Conservation (phyloP, 78 protist species). For the Planoprotostelium fungivorum region DNA sequence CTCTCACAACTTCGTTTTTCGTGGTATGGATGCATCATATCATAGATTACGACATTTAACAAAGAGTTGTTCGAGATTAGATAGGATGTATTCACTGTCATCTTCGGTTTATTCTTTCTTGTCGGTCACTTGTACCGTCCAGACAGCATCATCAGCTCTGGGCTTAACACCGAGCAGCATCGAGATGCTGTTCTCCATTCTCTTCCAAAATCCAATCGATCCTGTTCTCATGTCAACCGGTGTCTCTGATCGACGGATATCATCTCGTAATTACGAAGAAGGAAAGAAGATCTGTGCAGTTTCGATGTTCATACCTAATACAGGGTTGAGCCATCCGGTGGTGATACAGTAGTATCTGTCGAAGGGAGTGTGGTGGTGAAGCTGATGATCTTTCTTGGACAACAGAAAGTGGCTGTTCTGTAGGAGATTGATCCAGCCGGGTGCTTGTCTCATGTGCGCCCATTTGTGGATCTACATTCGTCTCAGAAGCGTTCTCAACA, state of each 20-base stretch:
- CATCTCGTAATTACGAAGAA: background rate
- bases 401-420: conserved; percentile 50
- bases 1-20: no score
- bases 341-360: conserved; percentile 77
- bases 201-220: conserved; percentile 67
- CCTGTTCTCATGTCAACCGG: no score
- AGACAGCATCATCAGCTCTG: conserved; percentile 59
- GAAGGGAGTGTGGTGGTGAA: conserved; percentile 62
- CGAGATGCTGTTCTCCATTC: conserved; percentile 50
- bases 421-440: conserved; percentile 19
- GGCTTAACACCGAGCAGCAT: conserved; percentile 54
- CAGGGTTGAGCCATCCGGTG: conserved; percentile 77
- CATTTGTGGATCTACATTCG: conserved; percentile 52
- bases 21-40: no score
- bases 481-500: background rate
- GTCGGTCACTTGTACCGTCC: conserved; percentile 11
- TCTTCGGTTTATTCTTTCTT: background rate
- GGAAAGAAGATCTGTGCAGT: background rate
- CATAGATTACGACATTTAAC: no score
- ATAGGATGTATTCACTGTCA: no score
- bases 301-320: conserved; percentile 5
- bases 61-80: no score
- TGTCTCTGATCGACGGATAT: background rate
- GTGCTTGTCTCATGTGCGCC: conserved; percentile 57
- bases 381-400: conserved; percentile 60